A percentile compares a stretch with the other conserved stretches of the same genome.
Evolutionary conservation across 2,329 filamentous ascomycete species (phyloP).

Genomic region (Cercospora brassicicola): DNA sequence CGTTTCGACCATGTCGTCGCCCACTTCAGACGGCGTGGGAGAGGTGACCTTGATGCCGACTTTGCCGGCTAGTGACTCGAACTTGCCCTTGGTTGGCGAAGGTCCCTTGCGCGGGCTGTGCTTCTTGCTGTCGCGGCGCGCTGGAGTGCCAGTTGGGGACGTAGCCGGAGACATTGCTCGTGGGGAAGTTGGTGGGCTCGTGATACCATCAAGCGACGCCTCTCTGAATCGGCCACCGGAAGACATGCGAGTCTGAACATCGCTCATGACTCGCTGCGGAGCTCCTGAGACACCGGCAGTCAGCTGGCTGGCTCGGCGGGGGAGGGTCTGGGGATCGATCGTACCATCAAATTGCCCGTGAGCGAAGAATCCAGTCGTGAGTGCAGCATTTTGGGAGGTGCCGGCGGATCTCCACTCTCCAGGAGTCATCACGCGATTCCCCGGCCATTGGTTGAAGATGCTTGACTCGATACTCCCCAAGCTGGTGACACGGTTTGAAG

Average conservation of each 20-base stretch:
- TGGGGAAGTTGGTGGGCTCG: conserved; percentile 27
- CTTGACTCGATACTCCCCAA: conserved; percentile 34
- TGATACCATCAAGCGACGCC: conserved; percentile 31
- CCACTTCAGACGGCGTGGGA: conserved; percentile 23
- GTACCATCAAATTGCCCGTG: conserved; percentile 38
- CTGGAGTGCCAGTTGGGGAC: conserved; percentile 27
- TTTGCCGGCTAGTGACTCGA: conserved; percentile 50
- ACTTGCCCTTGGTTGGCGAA: conserved; percentile 50
- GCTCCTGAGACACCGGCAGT: conserved; percentile 19
- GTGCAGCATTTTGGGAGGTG: conserved; percentile 35
- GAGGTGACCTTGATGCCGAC: conserved; percentile 42
- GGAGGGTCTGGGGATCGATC: conserved; percentile 17
- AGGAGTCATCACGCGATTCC: conserved; percentile 36
- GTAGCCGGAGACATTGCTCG: conserved; percentile 26
- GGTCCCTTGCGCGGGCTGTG: conserved; percentile 30
- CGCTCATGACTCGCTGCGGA: conserved; percentile 20
- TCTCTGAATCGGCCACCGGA: conserved; percentile 31
- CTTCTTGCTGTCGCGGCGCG: conserved; percentile 11
- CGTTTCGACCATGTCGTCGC: conserved; percentile 17
- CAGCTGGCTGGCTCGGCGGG: conserved; percentile 19
- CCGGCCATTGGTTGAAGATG: conserved; percentile 29
- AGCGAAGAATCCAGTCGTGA: conserved; percentile 38
- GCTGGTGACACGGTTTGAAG: conserved; percentile 30
- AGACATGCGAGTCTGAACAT: conserved; percentile 6
- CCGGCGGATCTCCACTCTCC: conserved; percentile 39